phyloP scores from a whole-genome alignment of 768 basidiomycete species.

The Rhizopogon sp. region DNA sequence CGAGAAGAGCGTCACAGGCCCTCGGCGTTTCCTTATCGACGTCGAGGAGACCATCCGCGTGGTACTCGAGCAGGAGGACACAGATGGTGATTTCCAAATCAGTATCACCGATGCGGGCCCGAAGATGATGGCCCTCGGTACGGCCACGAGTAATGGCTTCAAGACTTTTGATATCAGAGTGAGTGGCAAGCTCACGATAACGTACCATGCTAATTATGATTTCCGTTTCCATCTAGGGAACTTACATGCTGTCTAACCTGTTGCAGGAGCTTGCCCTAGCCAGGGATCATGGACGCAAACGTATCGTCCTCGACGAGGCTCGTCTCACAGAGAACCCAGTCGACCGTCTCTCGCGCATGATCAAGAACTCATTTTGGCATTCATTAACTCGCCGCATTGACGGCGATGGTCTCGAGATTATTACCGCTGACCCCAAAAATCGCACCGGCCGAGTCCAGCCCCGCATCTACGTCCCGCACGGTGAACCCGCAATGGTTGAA shows the following conservation, averaged over 20 bases:
- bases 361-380: constrained; percentile 97
- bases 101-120: constrained; percentile 95
- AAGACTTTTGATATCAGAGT: constrained; percentile 96
- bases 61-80: constrained; percentile 96
- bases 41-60: constrained; percentile 98
- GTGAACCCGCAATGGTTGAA: constrained; percentile 90
- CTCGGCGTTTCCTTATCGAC: constrained; percentile 91
- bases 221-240: constrained; percentile 54
- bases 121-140: constrained; percentile 93
- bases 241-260: constrained; percentile 99
- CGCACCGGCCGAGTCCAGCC: constrained; percentile 86
- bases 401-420: constrained; percentile 94
- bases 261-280: constrained; percentile 98
- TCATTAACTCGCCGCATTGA: constrained; percentile 95
- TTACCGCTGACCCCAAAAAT: constrained; percentile 98
- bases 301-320: constrained; percentile 98
- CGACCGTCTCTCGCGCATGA: constrained; percentile 95
- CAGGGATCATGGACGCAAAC: constrained; percentile 89
- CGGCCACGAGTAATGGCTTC: constrained; percentile 96
- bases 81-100: constrained; percentile 95
- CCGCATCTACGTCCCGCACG: constrained; percentile 91
- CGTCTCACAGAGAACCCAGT: constrained; percentile 97
- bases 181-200: constrained; percentile 18
- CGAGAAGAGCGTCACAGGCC: constrained; percentile 75
- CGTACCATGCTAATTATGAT: constrained; percentile 7